A percentile compares a stretch with the other conserved stretches of the same genome.
Evolutionary conservation across 1,284 basidiomycete species (phyloP).

Genomic region (Ustilago lituana): DNA sequence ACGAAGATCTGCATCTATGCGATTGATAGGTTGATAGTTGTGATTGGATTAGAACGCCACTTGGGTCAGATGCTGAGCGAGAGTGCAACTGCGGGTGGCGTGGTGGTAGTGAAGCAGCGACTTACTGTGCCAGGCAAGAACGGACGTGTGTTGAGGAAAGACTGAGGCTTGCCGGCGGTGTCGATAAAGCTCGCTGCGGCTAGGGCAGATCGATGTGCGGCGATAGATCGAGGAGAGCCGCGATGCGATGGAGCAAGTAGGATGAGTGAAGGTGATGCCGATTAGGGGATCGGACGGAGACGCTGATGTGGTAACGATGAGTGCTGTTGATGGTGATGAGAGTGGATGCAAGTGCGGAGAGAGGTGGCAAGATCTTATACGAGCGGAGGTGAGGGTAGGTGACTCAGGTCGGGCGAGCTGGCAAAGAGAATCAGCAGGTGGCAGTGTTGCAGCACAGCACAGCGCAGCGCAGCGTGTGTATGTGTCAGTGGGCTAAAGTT

Average conservation of each 20-base stretch:
- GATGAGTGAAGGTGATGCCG: constrained; percentile 4
- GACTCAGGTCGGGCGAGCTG: constrained; percentile 43
- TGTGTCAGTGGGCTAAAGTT: neutral
- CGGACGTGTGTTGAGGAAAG: constrained; percentile 4
- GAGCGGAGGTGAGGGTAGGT: constrained; percentile 3
- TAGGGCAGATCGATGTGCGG: neutral
- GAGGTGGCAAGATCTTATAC: constrained; percentile 38
- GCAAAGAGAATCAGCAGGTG: neutral
- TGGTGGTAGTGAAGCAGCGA: constrained; percentile 1
- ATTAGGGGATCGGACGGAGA: neutral
- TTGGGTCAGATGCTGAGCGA: neutral
- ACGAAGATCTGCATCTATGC: constrained; percentile 56
- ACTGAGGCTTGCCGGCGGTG: too few relatives aligned
- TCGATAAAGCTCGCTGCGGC: neutral
- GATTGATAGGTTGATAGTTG: neutral
- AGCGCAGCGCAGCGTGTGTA: constrained; percentile 15
- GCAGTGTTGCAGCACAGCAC: neutral
- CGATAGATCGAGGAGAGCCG: neutral
- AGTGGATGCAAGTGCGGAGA: neutral
- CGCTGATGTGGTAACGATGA: neutral
- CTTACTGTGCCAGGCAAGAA: constrained; percentile 20
- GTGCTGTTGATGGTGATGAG: constrained; percentile 4
- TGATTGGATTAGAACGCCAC: neutral
- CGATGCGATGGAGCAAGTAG: neutral
- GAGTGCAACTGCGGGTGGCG: neutral